phyloP scores from a whole-genome alignment of 169 alveolate genomes.

The Eimeria necatrix region DNA sequence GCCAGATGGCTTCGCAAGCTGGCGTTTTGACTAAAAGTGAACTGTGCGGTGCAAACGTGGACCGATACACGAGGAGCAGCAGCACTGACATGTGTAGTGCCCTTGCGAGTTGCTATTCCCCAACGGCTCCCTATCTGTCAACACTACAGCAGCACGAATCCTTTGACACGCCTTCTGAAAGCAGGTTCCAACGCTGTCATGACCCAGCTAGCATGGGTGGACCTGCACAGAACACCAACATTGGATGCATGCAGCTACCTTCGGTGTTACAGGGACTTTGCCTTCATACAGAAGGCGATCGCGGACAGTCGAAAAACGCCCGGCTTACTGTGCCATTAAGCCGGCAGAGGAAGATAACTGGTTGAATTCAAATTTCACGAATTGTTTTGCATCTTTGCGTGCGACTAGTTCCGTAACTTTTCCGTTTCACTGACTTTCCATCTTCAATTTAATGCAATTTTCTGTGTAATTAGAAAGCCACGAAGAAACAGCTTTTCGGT shows the following conservation, averaged over 20 bases:
- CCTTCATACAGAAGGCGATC: conserved; percentile 46
- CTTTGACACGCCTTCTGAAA: neutral
- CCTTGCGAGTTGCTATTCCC: conserved; percentile 12
- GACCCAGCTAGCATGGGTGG: neutral
- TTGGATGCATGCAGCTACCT: conserved; percentile 1
- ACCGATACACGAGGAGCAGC: conserved; percentile 61
- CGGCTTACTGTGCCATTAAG: neutral
- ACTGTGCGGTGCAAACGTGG: neutral
- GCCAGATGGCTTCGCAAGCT: conserved; percentile 6
- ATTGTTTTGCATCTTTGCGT: too few species aligned
- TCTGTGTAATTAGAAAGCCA: too few species aligned
- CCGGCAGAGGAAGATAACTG: neutral
- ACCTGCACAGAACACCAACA: neutral
- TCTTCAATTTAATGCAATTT: too few species aligned
- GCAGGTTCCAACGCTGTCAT: neutral
- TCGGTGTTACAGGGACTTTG: conserved; percentile 50
- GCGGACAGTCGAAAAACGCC: conserved; percentile 29
- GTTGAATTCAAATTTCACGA: neutral
- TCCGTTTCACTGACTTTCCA: too few species aligned
- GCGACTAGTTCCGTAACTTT: too few species aligned
- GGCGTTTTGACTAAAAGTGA: conserved; percentile 2
- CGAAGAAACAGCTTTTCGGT: too few species aligned
- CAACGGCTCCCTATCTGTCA: conserved; percentile 1
- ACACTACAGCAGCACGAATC: conserved; percentile 3
- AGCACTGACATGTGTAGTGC: conserved; percentile 34